These are phyloP conservation scores for Dactylis glomerata DNA, from an alignment of 176 grass and related monocot genomes.

Conservation along the genomic window DNA sequence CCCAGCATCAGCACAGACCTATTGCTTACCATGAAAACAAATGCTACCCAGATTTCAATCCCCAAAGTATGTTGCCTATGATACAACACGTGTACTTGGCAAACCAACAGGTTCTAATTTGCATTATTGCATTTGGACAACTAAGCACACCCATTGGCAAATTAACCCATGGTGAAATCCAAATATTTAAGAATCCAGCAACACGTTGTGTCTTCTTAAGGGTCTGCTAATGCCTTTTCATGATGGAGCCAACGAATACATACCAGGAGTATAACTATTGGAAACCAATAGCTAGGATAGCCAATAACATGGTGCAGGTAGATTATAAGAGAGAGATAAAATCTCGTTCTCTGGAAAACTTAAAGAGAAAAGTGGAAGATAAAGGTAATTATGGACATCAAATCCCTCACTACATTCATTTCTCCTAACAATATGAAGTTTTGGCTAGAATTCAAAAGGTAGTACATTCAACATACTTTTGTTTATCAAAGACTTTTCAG, in stretches of 20 bases:
- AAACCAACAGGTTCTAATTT: constrained; percentile 2
- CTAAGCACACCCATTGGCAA: not conserved
- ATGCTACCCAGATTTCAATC: constrained; percentile 25
- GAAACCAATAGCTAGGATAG: constrained; percentile 6
- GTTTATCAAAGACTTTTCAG: not conserved
- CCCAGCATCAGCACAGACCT: constrained; percentile 25
- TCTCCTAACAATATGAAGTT: not conserved
- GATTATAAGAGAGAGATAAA: not conserved
- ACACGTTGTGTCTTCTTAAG: not conserved
- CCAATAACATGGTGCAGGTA: not conserved
- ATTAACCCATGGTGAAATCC: not conserved
- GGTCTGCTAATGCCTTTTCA: not conserved
- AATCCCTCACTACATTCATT: not conserved
- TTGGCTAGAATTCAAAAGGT: not conserved
- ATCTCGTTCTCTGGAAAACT: not conserved
- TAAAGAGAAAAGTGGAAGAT: not conserved
- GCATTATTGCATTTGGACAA: constrained; percentile 11
- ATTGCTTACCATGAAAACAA: not conserved
- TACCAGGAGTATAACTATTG: not conserved
- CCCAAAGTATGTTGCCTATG: not conserved
- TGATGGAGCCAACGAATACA: not conserved
- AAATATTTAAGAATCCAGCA: constrained; percentile 14
- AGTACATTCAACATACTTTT: not conserved
- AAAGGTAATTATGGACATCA: not conserved
- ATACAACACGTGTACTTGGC: not conserved